phyloP scores from a whole-genome alignment of 495 filamentous ascomycete species.

The Talaromyces trachyspermus region DNA sequence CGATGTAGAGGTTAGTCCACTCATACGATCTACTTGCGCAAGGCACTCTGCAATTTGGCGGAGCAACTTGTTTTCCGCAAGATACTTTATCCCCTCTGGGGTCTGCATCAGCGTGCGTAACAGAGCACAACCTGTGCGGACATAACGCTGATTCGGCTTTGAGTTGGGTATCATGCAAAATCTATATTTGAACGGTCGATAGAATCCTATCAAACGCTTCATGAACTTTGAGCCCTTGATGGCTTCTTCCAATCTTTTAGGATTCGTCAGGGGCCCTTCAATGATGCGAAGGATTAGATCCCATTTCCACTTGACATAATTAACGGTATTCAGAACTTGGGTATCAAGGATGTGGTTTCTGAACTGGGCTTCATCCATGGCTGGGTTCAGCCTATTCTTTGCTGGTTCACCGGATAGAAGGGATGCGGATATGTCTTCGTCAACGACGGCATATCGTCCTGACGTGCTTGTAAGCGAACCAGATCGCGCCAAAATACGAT shows the following conservation, averaged over 20 bases:
- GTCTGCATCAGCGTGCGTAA: slow-evolving; percentile 80
- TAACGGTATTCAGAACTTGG: slow-evolving; percentile 73
- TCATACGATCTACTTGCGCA: slow-evolving; percentile 86
- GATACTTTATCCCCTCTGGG: slow-evolving; percentile 72
- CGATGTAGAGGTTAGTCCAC: slow-evolving; percentile 77
- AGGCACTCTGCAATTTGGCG: slow-evolving; percentile 92
- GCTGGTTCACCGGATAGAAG: slow-evolving; percentile 49
- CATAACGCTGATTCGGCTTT: slow-evolving; percentile 88
- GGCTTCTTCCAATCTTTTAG: slow-evolving; percentile 87
- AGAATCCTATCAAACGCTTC: slow-evolving; percentile 89
- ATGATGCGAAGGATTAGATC: slow-evolving; percentile 82
- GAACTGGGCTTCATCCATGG: slow-evolving; percentile 85
- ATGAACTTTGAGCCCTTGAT: slow-evolving; percentile 93
- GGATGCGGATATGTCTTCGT: slow-evolving; percentile 38
- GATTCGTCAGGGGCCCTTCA: slow-evolving; percentile 86
- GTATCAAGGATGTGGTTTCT: slow-evolving; percentile 81
- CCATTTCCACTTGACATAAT: slow-evolving; percentile 95
- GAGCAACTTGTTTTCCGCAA: slow-evolving; percentile 86
- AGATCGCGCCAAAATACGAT: slow-evolving; percentile 83
- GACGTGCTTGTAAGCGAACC: slow-evolving; percentile 32
- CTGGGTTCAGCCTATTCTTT: slow-evolving; percentile 61
- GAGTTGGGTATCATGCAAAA: slow-evolving; percentile 83
- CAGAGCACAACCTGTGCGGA: slow-evolving; percentile 78
- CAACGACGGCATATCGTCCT: slow-evolving; percentile 32
- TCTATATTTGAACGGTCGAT: slow-evolving; percentile 92